phyloP scores from a whole-genome alignment of 345 rosid species.

The Sonneratia alba region DNA sequence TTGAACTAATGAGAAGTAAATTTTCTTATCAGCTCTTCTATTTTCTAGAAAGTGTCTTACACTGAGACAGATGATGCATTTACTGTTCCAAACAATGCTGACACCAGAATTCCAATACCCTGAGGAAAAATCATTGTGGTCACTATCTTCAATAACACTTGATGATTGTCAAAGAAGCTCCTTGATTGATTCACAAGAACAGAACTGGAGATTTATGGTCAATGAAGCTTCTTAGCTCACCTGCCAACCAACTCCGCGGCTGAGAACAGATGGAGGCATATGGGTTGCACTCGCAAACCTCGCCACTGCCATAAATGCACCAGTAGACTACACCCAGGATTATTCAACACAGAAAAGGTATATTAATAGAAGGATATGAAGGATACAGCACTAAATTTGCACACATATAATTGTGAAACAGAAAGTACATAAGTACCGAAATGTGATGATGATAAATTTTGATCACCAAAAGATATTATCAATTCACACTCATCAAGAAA shows the following conservation, averaged over 20 bases:
- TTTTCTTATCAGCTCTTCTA: background rate
- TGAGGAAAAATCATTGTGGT: slow-evolving; percentile 16
- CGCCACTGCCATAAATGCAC: slow-evolving; percentile 76
- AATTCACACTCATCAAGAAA: no score
- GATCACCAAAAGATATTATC: no score
- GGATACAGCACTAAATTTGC: background rate
- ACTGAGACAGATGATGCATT: slow-evolving; percentile 87
- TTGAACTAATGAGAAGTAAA: background rate
- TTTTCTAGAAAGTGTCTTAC: slow-evolving; percentile 42
- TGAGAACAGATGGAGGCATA: slow-evolving; percentile 82
- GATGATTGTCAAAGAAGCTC: background rate
- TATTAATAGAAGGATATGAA: background rate
- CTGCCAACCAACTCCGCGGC: slow-evolving; percentile 99
- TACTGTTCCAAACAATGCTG: slow-evolving; percentile 92
- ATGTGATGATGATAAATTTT: no score
- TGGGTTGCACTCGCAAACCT: slow-evolving; percentile 94
- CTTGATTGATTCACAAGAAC: background rate
- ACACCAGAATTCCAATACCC: slow-evolving; percentile 85
- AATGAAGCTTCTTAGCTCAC: slow-evolving; percentile 27
- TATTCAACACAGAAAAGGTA: slow-evolving; percentile 9
- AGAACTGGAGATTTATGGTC: slow-evolving; percentile 3
- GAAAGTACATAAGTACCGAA: no score
- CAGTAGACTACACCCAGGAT: slow-evolving; percentile 54
- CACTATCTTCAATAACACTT: background rate
- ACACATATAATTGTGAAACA: no score